These are phyloP conservation scores for Phytopythium mirpurense DNA, from an alignment of 352 stramenopile species.

Conservation along the genomic window DNA sequence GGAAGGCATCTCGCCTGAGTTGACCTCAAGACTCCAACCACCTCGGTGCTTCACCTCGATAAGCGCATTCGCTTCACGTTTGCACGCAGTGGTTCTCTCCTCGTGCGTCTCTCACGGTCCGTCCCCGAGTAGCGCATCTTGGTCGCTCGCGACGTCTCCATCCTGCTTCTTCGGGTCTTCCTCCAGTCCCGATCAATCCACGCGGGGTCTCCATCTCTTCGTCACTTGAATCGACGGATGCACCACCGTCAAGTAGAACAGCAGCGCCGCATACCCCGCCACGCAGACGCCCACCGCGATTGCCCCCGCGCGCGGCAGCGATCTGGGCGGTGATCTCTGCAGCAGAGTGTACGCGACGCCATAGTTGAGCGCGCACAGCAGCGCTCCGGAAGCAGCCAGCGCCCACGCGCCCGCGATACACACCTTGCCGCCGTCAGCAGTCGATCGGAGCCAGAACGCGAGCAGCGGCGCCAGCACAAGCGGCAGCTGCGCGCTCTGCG, in stretches of 20 bases:
- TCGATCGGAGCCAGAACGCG: conserved; percentile 49
- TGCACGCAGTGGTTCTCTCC: too few relatives aligned
- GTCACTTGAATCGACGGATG: conserved; percentile 28
- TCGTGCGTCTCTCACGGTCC: background rate
- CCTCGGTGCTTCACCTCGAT: too few relatives aligned
- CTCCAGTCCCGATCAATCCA: too few relatives aligned
- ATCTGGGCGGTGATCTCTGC: conserved; percentile 18
- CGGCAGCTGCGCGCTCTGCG: conserved; percentile 85
- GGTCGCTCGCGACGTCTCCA: conserved; percentile 5
- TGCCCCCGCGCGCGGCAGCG: conserved; percentile 20
- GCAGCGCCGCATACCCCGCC: conserved; percentile 30
- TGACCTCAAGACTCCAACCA: too few relatives aligned
- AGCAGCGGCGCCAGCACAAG: conserved; percentile 84
- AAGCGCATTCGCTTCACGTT: too few relatives aligned
- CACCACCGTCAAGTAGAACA: conserved; percentile 52
- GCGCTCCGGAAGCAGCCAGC: conserved; percentile 30
- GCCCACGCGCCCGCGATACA: conserved; percentile 32
- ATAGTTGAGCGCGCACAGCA: conserved; percentile 65
- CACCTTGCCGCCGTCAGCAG: conserved; percentile 64
- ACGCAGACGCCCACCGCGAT: conserved; percentile 12
- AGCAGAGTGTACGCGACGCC: conserved; percentile 51
- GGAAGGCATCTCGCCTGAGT: background rate
- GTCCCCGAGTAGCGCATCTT: conserved; percentile 7
- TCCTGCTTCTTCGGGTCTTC: conserved; percentile 1
- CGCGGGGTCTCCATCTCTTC: background rate